These are phyloP conservation scores for Trichophyton benhamiae DNA, from an alignment of 2,329 filamentous ascomycete species.

Conservation along the genomic window DNA sequence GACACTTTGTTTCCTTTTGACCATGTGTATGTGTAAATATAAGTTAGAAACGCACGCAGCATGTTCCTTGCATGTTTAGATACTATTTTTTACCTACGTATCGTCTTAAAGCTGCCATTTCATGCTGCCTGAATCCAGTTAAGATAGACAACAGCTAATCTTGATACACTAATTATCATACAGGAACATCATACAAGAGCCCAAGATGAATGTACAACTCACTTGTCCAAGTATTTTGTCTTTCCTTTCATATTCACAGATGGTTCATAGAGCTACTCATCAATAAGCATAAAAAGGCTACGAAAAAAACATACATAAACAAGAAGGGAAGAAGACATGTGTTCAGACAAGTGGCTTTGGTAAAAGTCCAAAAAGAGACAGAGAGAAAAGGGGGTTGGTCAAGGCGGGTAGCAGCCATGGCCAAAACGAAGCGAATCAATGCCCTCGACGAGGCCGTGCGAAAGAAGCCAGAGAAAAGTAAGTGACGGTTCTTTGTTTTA, in stretches of 20 bases:
- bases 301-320: background rate
- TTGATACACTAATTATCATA: too few species aligned
- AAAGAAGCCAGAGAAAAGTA: background rate
- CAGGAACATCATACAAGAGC: background rate
- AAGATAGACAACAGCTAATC: too few species aligned
- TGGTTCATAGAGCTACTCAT: background rate
- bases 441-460: background rate
- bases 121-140: too few species aligned
- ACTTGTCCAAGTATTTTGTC: background rate
- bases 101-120: too few species aligned
- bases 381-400: background rate
- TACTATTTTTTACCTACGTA: background rate
- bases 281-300: background rate
- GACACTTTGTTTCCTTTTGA: background rate
- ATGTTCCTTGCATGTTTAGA: background rate
- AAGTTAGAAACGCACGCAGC: conserved; percentile 1
- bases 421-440: background rate
- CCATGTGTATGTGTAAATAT: conserved; percentile 5
- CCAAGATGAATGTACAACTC: background rate
- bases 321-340: background rate
- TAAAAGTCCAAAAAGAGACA: background rate
- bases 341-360: background rate
- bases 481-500: conserved; percentile 12
- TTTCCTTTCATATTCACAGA: background rate
- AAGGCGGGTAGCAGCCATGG: background rate